Base-by-base conservation (phyloP, 805 yeast genomes). In the Hanseniaspora valbyensis region DNA sequence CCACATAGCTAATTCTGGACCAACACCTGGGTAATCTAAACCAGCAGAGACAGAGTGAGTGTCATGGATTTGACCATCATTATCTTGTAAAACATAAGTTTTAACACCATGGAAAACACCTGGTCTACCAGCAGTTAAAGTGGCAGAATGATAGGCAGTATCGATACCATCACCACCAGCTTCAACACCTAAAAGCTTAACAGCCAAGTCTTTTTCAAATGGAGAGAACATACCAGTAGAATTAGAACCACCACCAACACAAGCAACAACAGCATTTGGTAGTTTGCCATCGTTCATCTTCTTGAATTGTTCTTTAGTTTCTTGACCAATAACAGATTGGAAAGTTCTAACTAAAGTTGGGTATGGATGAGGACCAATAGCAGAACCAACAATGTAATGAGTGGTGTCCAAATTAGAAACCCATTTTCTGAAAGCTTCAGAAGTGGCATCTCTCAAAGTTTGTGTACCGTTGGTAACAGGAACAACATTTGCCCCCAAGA, bases 181-280 rank as follows among this genome's bases (percentile, higher is more conserved):
- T 71, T 92, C 99, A 54, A 89, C 87, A 66, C 99, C 99, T 28
- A 89, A 69, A 63, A 92, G 71, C 62, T 77, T 78, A 41, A 92
- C 99, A 8, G 76, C 70, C 14, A 64, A 56, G 64, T 88, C 96
- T 16, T 85, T 71, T 64, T 87, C 94, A 63, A 92, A 92, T 50
- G 97, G 96, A 21, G 87, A 80, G 68, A 92, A 92, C 77, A 90
- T 79, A 66, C 99, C 99, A 29, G 94, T 79, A 46, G 95, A 82
- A 74, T 92, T 92, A 18, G 96, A 87, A 51, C 99, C 99, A 62
- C 99, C 99, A 61, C 99, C 99, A 45, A 92, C 98, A 74, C 99
- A 92, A 1, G 99, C 99, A 55, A 92, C 96, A 38, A 92, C 79
- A 18, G 89, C 87, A 61, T 92, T 85, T 43, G 98, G 98, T 56